Evolutionary conservation across 345 rosid species (phyloP).

Genomic region (Arabis alpina): DNA sequence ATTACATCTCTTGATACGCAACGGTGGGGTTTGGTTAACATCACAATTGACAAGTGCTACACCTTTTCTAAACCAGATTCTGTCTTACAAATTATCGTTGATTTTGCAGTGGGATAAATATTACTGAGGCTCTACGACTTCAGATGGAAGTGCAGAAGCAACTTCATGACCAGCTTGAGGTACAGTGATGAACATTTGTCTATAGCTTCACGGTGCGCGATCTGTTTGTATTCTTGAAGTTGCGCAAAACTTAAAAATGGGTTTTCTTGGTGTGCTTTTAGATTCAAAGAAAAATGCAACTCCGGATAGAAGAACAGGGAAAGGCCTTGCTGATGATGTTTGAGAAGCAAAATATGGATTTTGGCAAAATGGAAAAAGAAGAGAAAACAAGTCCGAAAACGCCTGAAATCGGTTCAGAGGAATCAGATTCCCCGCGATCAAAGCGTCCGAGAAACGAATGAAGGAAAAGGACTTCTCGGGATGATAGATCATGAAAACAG

Average conservation of each 20-base stretch:
- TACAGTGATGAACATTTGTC: conserved; percentile 21
- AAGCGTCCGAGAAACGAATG: conserved; percentile 63
- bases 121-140: conserved; percentile 85
- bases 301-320: conserved; percentile 83
- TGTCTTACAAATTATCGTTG: conserved; percentile 4
- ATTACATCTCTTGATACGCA: conserved; percentile 67
- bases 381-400: conserved; percentile 40
- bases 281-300: conserved; percentile 86
- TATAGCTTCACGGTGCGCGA: conserved; percentile 14
- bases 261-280: conserved; percentile 39
- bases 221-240: conserved; percentile 4
- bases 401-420: conserved; percentile 30
- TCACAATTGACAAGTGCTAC: background rate
- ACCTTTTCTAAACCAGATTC: background rate
- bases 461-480: conserved; percentile 18
- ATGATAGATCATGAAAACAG: conserved; percentile 15
- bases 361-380: conserved; percentile 47
- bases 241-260: background rate
- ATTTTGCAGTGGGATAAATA: conserved; percentile 64
- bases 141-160: conserved; percentile 93
- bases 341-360: conserved; percentile 67
- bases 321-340: conserved; percentile 64
- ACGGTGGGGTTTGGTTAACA: conserved; percentile 60
- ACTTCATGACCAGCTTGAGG: conserved; percentile 74
- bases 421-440: conserved; percentile 43